Conservation (phyloP, 306 rosid genomes). For the Vigna angularis region DNA sequence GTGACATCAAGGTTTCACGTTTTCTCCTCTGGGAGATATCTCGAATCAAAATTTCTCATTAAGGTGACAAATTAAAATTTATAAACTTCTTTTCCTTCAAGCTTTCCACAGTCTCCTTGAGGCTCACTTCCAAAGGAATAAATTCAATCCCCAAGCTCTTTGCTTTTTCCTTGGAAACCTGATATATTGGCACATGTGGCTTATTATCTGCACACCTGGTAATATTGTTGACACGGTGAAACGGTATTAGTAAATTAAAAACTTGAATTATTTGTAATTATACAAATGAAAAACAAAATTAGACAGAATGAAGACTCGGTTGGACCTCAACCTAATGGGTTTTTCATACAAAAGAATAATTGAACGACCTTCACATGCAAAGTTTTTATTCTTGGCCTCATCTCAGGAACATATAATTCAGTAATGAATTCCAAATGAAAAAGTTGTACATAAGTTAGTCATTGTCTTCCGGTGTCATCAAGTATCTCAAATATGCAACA, state of each 20-base stretch:
- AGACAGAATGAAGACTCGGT: neutral
- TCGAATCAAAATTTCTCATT: too few species aligned
- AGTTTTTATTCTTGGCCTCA: slow-evolving; percentile 2
- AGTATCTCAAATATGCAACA: neutral
- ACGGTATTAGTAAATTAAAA: slow-evolving; percentile 11
- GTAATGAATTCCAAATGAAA: slow-evolving; percentile 9
- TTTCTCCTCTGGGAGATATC: neutral
- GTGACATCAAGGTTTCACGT: neutral
- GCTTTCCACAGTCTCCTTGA: slow-evolving; percentile 80
- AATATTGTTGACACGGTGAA: slow-evolving; percentile 16
- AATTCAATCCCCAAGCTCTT: slow-evolving; percentile 74
- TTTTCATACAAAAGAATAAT: slow-evolving; percentile 18
- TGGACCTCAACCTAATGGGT: neutral
- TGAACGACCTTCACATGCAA: neutral
- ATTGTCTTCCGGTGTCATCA: neutral
- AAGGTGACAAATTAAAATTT: slow-evolving; percentile 44
- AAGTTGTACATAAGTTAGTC: neutral
- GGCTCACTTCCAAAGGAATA: slow-evolving; percentile 64
- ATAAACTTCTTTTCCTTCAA: slow-evolving; percentile 65
- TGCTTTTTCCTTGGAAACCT: slow-evolving; percentile 72
- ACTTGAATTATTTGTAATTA: neutral
- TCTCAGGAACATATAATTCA: neutral
- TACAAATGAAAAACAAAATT: neutral
- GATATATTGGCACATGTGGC: slow-evolving; percentile 57
- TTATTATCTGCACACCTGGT: slow-evolving; percentile 74